phyloP scores from a whole-genome alignment of 805 yeast genomes.

The Priceomyces carsonii region DNA sequence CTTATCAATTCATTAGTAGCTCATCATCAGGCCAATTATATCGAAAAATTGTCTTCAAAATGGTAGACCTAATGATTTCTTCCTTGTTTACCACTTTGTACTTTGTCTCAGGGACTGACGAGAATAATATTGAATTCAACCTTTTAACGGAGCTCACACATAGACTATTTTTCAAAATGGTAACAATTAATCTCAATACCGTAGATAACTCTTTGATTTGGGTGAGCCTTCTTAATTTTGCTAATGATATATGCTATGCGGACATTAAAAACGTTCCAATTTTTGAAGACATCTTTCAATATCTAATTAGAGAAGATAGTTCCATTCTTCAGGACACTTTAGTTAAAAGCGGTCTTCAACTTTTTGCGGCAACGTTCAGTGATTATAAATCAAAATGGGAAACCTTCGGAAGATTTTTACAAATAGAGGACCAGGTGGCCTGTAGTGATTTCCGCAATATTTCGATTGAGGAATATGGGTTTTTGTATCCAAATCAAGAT shows the following conservation, averaged over 20 bases:
- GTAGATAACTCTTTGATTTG: constrained; percentile 20
- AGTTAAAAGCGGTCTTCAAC: constrained; percentile 23
- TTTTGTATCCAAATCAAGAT: constrained; percentile 13
- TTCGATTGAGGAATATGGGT: constrained; percentile 15
- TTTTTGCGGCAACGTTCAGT: constrained; percentile 22
- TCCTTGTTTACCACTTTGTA: constrained; percentile 16
- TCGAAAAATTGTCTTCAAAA: constrained; percentile 12
- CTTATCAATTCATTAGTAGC: constrained; percentile 10
- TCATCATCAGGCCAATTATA: constrained; percentile 8
- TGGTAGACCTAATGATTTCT: constrained; percentile 17
- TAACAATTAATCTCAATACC: constrained; percentile 9
- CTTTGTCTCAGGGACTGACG: constrained; percentile 6
- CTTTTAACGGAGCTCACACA: constrained; percentile 6
- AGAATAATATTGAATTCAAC: constrained; percentile 2
- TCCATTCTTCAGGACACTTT: constrained; percentile 15
- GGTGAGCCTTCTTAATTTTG: constrained; percentile 28
- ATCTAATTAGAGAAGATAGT: constrained; percentile 12
- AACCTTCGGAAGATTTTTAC: background rate
- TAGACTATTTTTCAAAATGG: constrained; percentile 9
- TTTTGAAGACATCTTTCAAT: constrained; percentile 20
- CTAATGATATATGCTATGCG: constrained; percentile 31
- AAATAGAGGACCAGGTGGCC: constrained; percentile 1
- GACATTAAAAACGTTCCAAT: constrained; percentile 21
- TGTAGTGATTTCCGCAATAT: constrained; percentile 8
- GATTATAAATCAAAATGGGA: constrained; percentile 9